phyloP scores from a whole-genome alignment of 495 filamentous ascomycete species.

The Penicillium argentinense region DNA sequence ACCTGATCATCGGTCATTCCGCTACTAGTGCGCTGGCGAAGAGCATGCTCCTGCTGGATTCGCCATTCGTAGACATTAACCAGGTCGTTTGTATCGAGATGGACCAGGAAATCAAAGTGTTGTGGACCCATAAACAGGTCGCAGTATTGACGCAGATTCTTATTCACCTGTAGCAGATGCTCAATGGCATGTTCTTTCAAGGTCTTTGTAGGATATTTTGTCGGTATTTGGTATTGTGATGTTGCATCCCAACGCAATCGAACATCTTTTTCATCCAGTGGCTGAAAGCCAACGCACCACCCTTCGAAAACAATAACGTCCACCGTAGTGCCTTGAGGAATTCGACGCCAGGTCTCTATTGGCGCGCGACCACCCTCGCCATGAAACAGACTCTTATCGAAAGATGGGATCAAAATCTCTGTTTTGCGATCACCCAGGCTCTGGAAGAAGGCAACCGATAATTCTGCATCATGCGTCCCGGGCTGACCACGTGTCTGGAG shows the following conservation, averaged over 20 bases:
- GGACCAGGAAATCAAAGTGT: slow-evolving; percentile 16
- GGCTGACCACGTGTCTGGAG: slow-evolving; percentile 16
- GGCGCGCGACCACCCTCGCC: slow-evolving; percentile 17
- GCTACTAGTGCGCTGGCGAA: not conserved
- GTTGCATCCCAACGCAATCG: slow-evolving; percentile 4
- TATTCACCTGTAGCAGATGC: slow-evolving; percentile 10
- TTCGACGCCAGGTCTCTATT: slow-evolving; percentile 5
- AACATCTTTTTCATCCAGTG: slow-evolving; percentile 3
- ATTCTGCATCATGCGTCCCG: slow-evolving; percentile 14
- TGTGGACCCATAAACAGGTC: slow-evolving; percentile 15
- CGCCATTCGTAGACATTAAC: slow-evolving; percentile 20
- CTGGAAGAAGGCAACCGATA: slow-evolving; percentile 14
- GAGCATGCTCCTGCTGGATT: slow-evolving; percentile 18
- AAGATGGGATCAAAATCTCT: slow-evolving; percentile 13
- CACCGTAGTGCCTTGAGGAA: slow-evolving; percentile 1
- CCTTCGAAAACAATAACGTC: slow-evolving; percentile 20
- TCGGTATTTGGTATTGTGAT: not conserved
- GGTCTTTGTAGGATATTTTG: slow-evolving; percentile 7
- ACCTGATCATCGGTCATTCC: slow-evolving; percentile 18
- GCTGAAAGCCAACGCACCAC: slow-evolving; percentile 22
- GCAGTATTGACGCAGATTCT: slow-evolving; percentile 11
- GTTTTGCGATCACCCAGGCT: not conserved
- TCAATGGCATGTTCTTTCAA: slow-evolving; percentile 15
- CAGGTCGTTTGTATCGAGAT: slow-evolving; percentile 17
- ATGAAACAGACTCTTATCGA: slow-evolving; percentile 22